These are phyloP conservation scores for Kwoniella dendrophila DNA, from an alignment of 768 basidiomycete species.

Conservation along the genomic window DNA sequence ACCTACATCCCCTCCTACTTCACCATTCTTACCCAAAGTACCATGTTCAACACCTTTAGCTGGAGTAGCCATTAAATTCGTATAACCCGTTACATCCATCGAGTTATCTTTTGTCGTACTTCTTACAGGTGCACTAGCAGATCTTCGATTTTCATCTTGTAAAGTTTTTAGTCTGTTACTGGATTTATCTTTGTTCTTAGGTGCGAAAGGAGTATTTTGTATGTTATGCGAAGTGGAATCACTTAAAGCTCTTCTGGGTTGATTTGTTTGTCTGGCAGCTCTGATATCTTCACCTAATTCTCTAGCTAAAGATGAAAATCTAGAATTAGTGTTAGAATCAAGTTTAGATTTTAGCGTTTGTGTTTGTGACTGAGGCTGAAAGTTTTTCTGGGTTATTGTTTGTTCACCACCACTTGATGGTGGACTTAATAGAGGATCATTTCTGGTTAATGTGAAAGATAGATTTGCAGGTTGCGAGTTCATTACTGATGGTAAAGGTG, in stretches of 20 bases:
- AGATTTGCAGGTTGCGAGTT: conserved; percentile 30
- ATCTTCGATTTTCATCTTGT: conserved; percentile 18
- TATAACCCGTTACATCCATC: conserved; percentile 52
- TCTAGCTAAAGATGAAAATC: conserved; percentile 23
- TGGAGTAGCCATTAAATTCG: conserved; percentile 52
- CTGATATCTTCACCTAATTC: conserved; percentile 21
- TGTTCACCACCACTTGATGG: conserved; percentile 28
- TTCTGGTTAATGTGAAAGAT: conserved; percentile 41
- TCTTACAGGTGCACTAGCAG: conserved; percentile 33
- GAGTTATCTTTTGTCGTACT: conserved; percentile 14
- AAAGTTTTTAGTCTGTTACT: conserved; percentile 6
- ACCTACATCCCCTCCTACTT: conserved; percentile 45
- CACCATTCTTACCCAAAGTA: conserved; percentile 42
- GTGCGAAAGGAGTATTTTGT: background rate
- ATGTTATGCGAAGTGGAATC: conserved; percentile 39
- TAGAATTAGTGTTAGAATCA: background rate
- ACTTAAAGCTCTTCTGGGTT: conserved; percentile 29
- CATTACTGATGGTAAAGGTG: conserved; percentile 39
- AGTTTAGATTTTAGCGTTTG: background rate
- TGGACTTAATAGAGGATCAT: conserved; percentile 39
- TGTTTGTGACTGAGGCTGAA: background rate
- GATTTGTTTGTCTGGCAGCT: background rate
- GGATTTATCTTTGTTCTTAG: background rate
- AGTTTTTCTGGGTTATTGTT: background rate
- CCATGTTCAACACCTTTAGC: conserved; percentile 46